These are phyloP conservation scores for Trichoderma sp. DNA, from an alignment of 2,329 filamentous ascomycete species.

Conservation along the genomic window DNA sequence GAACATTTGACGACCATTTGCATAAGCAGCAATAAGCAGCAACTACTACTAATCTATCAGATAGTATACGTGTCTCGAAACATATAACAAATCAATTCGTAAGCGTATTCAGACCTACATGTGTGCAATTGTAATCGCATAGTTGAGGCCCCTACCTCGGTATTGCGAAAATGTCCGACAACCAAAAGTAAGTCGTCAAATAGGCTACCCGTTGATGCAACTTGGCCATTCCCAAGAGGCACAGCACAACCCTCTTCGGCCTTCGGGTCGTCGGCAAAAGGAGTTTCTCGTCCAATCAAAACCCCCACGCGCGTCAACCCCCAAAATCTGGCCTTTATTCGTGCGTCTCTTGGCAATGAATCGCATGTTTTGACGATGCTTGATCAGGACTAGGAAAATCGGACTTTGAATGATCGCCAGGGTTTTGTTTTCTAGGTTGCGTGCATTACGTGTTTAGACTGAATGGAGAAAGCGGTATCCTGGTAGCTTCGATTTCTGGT, in stretches of 20 bases:
- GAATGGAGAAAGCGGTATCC: neutral
- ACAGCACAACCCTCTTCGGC: neutral
- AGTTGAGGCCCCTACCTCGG: neutral
- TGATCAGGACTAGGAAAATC: neutral
- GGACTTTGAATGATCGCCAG: neutral
- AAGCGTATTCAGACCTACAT: neutral
- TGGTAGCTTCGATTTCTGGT: neutral
- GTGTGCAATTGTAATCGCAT: neutral
- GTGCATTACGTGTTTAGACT: neutral
- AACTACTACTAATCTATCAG: neutral
- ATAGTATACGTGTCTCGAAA: neutral
- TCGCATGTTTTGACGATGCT: neutral
- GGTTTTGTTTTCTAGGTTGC: neutral
- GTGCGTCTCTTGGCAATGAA: neutral
- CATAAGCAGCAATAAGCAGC: neutral
- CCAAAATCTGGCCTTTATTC: neutral
- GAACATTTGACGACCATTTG: neutral
- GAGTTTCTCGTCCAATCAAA: neutral
- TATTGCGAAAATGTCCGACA: neutral
- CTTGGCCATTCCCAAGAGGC: neutral
- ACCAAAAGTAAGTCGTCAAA: neutral
- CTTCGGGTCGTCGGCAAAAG: neutral
- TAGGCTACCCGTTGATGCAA: neutral
- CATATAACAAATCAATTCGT: neutral
- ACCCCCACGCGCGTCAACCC: neutral